Evolutionary conservation across 2,329 filamentous ascomycete genomes (phyloP).

Genomic region (Epichloe festucae): DNA sequence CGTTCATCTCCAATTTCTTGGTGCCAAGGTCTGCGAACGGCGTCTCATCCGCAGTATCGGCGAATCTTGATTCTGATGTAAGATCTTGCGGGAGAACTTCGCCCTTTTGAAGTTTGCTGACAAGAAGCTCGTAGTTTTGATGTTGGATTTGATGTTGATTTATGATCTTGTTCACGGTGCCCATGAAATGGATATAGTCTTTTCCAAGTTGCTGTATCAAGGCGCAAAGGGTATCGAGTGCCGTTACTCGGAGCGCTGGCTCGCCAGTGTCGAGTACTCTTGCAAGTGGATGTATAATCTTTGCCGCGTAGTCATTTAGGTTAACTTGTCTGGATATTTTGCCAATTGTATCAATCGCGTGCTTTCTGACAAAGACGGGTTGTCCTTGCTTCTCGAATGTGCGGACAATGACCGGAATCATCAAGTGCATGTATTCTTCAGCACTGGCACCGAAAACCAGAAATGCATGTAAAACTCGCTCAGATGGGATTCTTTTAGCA

Average conservation of each 20-base stretch:
- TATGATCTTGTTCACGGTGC: slow-evolving; percentile 81
- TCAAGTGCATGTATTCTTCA: slow-evolving; percentile 98
- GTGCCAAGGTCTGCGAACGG: slow-evolving; percentile 72
- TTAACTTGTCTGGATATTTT: slow-evolving; percentile 94
- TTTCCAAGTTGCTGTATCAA: slow-evolving; percentile 92
- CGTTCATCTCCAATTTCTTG: slow-evolving; percentile 94
- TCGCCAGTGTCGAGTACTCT: slow-evolving; percentile 68
- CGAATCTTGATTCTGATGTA: slow-evolving; percentile 71
- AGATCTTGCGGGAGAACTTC: slow-evolving; percentile 92
- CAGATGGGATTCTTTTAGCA: slow-evolving; percentile 64
- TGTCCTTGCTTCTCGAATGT: slow-evolving; percentile 86
- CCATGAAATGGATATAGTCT: slow-evolving; percentile 89
- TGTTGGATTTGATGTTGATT: slow-evolving; percentile 71
- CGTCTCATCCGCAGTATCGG: slow-evolving; percentile 65
- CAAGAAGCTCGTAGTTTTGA: slow-evolving; percentile 81
- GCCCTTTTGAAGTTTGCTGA: slow-evolving; percentile 86
- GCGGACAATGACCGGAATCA: slow-evolving; percentile 87
- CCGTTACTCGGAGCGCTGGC: slow-evolving; percentile 59
- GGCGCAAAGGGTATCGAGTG: slow-evolving; percentile 86
- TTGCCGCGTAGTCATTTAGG: slow-evolving; percentile 88
- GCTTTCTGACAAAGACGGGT: slow-evolving; percentile 65
- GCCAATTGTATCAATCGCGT: slow-evolving; percentile 87
- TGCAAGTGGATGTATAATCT: slow-evolving; percentile 88
- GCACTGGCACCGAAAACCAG: slow-evolving; percentile 89
- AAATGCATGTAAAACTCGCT: slow-evolving; percentile 88